Evolutionary conservation across 1,284 basidiomycete genomes (phyloP).

Genomic region (Cutaneotrichosporon spelunceum): DNA sequence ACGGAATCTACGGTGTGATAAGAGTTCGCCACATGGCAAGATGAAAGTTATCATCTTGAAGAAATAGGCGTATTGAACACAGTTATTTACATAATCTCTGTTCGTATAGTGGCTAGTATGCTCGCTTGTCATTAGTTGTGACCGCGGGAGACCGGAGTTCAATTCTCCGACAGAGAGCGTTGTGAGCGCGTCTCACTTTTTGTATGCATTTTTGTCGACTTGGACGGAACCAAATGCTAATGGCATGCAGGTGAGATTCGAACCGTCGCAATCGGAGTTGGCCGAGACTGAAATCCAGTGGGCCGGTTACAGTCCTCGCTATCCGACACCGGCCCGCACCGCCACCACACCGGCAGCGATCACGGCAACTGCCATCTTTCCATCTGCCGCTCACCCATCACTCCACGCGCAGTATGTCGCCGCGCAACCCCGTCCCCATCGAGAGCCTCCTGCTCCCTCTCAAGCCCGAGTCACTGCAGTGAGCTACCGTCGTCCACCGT

Average conservation of each 20-base stretch:
- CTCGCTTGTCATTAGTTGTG: neutral
- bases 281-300: neutral
- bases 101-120: conserved; percentile 1
- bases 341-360: neutral
- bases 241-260: neutral
- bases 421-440: conserved; percentile 31
- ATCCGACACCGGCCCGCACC: neutral
- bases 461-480: conserved; percentile 45
- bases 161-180: neutral
- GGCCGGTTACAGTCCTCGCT: neutral
- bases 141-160: neutral
- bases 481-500: conserved; percentile 8
- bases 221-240: no score
- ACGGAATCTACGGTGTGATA: no score
- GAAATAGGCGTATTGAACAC: no score
- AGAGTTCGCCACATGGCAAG: no score
- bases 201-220: neutral
- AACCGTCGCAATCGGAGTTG: neutral
- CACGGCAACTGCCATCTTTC: neutral
- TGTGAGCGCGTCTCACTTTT: neutral
- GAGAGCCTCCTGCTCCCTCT: conserved; percentile 42
- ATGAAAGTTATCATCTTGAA: neutral
- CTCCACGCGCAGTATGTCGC: conserved; percentile 12
- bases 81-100: no score
- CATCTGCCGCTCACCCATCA: no score